phyloP scores from a whole-genome alignment of 2,329 filamentous ascomycete genomes.

The Fusarium azukiicola region DNA sequence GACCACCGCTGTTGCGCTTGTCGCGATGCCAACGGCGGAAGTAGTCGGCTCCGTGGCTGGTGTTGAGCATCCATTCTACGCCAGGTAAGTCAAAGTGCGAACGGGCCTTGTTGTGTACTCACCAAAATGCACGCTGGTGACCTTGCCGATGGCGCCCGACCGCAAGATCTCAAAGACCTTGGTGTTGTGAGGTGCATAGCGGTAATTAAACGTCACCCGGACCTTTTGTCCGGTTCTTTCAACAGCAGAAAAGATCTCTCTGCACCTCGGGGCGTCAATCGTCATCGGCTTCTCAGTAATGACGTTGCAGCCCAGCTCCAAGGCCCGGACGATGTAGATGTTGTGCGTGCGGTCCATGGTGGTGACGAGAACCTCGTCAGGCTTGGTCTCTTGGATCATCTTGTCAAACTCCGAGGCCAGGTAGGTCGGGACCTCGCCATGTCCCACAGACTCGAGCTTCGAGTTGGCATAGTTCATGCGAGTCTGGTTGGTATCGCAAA shows the following conservation, averaged over 20 bases:
- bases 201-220: constrained; percentile 82
- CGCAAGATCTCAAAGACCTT: constrained; percentile 76
- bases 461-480: constrained; percentile 78
- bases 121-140: constrained; percentile 78
- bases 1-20: constrained; percentile 78
- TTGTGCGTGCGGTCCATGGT: constrained; percentile 82
- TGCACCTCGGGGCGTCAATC: constrained; percentile 76
- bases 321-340: constrained; percentile 78
- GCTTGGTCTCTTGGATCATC: constrained; percentile 77
- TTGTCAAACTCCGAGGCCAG: constrained; percentile 75
- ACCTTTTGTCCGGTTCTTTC: constrained; percentile 65
- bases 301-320: constrained; percentile 79
- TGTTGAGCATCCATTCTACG: constrained; percentile 80
- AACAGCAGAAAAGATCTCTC: constrained; percentile 66
- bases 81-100: background rate
- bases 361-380: constrained; percentile 81
- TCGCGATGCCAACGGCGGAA: constrained; percentile 83
- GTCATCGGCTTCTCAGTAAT: constrained; percentile 85
- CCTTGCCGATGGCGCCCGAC: constrained; percentile 76
- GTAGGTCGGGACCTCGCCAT: constrained; percentile 74
- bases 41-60: constrained; percentile 80
- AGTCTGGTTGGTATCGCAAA: constrained; percentile 81
- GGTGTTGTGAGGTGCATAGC: constrained; percentile 83
- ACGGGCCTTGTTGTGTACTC: background rate
- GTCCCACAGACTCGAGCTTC: constrained; percentile 69